Base-by-base conservation (phyloP, 2,329 filamentous ascomycete genomes). In the Intubia oerlemansii region DNA sequence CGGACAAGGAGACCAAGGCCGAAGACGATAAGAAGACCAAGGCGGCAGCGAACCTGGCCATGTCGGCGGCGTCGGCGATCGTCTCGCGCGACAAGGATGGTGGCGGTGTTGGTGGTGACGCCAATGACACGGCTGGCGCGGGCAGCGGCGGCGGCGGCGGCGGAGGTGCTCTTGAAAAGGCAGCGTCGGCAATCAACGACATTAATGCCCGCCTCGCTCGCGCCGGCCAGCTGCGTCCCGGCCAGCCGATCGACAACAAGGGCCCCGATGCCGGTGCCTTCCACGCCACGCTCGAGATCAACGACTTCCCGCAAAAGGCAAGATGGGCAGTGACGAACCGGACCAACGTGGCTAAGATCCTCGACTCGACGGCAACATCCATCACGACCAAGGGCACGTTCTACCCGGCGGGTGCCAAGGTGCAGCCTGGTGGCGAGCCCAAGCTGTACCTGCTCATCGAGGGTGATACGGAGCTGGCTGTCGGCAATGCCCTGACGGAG, bases 381-480 rank as follows among this genome's bases (percentile, higher is more conserved):
- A 98, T 98, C 48, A 98, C 88, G 0, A 93, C 82, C 25, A 98
- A 98, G 57, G 88, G 88, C 39, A 88, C 65, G 35, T 95, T 81
- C 49, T 95, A 95, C 43, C 51, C 74, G 2, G 44, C 69, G 2
- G 84, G 82, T 38, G 91, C 91, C 47, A 74, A 80, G 39, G 81
- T 81, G 2, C 67, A 62, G 7, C 50, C 73, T 0, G 71, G 67
- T 20, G 76, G 73, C 31, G 72, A 82, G 40, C 77, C 88, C n/a
- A 95, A 95, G 57, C 57, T 98, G 41, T 98, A 95, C 48, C 93
- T 98, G 43, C 64, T 98, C 35, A 90, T 98, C 32, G 88, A 98
- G 48, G 88, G 88, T 24, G 88, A 98, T 44, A 95, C 88, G 0
- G 88, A 98, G 51, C 59, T 92, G 30, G 73, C 82, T 18, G 88